Conservation (phyloP, 225 moss, liverwort and hornwort genomes). For the Pseudoscleropodium purum region DNA sequence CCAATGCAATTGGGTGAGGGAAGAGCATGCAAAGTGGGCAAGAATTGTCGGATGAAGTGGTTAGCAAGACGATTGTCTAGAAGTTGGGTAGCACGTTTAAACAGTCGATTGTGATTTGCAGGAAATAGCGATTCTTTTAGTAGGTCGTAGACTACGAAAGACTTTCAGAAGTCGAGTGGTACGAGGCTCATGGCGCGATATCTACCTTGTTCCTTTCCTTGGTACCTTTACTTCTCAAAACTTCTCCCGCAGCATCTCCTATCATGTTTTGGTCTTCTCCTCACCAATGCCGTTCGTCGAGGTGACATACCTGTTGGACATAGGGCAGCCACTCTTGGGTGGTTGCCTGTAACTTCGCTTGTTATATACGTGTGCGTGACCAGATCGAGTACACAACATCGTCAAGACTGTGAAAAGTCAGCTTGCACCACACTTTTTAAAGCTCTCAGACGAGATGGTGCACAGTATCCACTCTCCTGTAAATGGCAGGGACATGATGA, state of each 20-base stretch:
- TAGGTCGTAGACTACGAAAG: neutral
- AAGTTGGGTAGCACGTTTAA: neutral
- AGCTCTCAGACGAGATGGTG: neutral
- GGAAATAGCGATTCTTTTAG: neutral
- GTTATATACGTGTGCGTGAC: neutral
- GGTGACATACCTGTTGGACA: too few species aligned
- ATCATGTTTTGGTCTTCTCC: too few species aligned
- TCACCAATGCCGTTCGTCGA: too few species aligned
- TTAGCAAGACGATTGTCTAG: neutral
- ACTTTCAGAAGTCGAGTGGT: neutral
- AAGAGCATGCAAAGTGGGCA: neutral
- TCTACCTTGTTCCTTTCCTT: neutral
- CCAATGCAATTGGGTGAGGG: neutral
- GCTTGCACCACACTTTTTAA: neutral
- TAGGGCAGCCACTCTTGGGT: too few species aligned
- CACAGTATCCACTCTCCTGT: neutral
- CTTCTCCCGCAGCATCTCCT: rapidly evolving
- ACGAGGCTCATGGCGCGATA: too few species aligned
- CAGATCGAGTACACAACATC: too few species aligned
- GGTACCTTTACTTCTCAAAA: rapidly evolving
- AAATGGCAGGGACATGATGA: neutral
- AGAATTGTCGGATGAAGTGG: neutral
- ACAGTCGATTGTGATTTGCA: neutral
- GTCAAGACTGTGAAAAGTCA: neutral
- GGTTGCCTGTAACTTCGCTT: too few species aligned